Conservation (phyloP, 139 green algal species). For the Pleodorina starrii region DNA sequence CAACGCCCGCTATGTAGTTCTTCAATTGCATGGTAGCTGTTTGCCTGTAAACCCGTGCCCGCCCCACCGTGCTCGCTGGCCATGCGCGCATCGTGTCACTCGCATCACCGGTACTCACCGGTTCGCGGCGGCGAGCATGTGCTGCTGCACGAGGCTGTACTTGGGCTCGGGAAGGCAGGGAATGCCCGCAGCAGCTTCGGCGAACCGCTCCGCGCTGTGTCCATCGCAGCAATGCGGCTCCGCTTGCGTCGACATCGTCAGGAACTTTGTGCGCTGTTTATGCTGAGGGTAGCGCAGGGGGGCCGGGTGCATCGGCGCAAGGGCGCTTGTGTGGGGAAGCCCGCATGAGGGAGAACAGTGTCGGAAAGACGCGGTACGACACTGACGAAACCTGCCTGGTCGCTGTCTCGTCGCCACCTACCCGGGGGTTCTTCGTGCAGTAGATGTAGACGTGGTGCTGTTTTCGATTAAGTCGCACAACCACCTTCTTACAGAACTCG, state of each 20-base stretch:
- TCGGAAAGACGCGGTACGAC: too few species aligned
- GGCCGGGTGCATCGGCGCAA: too few species aligned
- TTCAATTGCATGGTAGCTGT: too few species aligned
- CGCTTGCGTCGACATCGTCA: slow-evolving; percentile 1
- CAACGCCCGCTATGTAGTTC: too few species aligned
- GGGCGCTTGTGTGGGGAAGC: too few species aligned
- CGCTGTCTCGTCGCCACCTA: not conserved
- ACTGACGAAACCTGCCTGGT: too few species aligned
- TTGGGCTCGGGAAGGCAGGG: slow-evolving; percentile 26
- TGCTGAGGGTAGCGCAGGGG: slow-evolving; percentile 31
- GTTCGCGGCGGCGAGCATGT: not conserved
- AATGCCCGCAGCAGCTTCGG: not conserved
- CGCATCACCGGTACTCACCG: slow-evolving; percentile 17
- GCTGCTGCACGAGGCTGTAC: not conserved
- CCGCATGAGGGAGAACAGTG: too few species aligned
- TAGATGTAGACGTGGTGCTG: slow-evolving; percentile 43
- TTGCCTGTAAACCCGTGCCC: not conserved
- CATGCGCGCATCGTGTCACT: too few species aligned
- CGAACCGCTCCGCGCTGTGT: not conserved
- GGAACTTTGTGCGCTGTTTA: slow-evolving; percentile 49
- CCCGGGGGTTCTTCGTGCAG: slow-evolving; percentile 44
- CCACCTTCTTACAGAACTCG: slow-evolving; percentile 32
- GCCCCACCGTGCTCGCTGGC: too few species aligned
- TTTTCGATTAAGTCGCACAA: slow-evolving; percentile 17
- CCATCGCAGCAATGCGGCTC: not conserved